phyloP scores from a whole-genome alignment of 2,329 filamentous ascomycete species.

The Fusarium avenaceum region DNA sequence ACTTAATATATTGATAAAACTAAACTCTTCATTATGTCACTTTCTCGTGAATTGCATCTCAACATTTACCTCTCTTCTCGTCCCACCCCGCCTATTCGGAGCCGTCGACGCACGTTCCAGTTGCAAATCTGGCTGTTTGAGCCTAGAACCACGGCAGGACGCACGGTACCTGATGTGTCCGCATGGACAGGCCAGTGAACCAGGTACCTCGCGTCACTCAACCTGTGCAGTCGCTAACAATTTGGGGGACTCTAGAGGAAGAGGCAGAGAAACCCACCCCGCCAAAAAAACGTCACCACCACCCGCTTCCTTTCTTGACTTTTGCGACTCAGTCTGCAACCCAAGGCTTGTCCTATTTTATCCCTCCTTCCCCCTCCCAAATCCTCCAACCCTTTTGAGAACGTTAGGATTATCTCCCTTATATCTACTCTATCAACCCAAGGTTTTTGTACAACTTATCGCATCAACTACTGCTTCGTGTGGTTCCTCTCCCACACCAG shows the following conservation, averaged over 20 bases:
- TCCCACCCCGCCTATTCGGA: conserved; percentile 29
- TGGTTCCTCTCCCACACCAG: conserved; percentile 2
- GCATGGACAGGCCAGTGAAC: conserved; percentile 15
- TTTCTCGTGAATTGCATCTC: conserved; percentile 7
- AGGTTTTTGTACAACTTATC: background rate
- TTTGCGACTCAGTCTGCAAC: conserved; percentile 48
- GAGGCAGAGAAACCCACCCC: conserved; percentile 32
- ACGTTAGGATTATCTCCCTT: conserved; percentile 6
- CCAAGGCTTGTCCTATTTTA: conserved; percentile 29
- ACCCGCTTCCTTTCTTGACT: conserved; percentile 44
- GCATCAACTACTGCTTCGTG: conserved; percentile 13
- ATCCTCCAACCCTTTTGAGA: conserved; percentile 11
- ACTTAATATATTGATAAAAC: background rate
- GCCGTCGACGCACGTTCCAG: conserved; percentile 27
- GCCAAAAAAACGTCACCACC: conserved; percentile 48
- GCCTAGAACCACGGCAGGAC: conserved; percentile 18
- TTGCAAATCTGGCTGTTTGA: conserved; percentile 12
- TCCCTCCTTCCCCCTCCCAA: conserved; percentile 1
- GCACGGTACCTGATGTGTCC: conserved; percentile 27
- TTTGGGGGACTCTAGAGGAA: background rate
- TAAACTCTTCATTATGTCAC: background rate
- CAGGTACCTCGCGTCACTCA: conserved; percentile 23
- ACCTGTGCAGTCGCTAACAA: conserved; percentile 8
- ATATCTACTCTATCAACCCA: background rate
- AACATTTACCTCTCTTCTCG: conserved; percentile 4